Conservation (phyloP, 2,329 filamentous ascomycete species). For the Simplicillium sp. region DNA sequence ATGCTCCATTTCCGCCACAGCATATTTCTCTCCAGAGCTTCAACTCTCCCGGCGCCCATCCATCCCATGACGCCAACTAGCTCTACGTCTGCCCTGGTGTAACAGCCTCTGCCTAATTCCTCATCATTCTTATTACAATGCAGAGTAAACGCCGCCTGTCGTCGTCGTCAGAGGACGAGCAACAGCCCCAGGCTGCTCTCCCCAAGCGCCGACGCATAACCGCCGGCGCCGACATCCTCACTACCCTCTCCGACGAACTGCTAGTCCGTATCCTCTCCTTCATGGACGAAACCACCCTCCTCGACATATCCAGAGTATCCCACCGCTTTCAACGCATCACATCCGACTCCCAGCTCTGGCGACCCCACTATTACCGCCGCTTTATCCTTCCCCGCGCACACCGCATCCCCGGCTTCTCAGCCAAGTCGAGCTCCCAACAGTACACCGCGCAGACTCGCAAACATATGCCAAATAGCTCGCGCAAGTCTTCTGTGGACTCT, state of each 20-base stretch:
- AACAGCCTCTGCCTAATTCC: too few relatives aligned
- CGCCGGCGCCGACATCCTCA: constrained; percentile 47
- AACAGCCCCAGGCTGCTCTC: constrained; percentile 51
- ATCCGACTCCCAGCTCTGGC: constrained; percentile 84
- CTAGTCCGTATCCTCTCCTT: constrained; percentile 74
- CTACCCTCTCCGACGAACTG: constrained; percentile 75
- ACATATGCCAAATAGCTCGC: too few relatives aligned
- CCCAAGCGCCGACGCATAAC: not conserved
- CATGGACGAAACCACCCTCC: constrained; percentile 59
- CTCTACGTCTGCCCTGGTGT: too few relatives aligned
- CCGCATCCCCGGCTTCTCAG: constrained; percentile 57
- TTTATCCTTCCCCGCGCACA: constrained; percentile 78
- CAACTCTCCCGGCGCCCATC: too few relatives aligned
- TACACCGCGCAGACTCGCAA: constrained; percentile 27
- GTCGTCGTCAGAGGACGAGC: not conserved
- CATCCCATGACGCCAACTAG: too few relatives aligned
- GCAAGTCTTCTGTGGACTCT: constrained; percentile 24
- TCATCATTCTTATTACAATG: too few relatives aligned
- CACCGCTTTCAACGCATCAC: constrained; percentile 64
- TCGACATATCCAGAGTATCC: constrained; percentile 57
- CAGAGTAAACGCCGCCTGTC: not conserved
- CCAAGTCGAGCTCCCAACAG: constrained; percentile 24
- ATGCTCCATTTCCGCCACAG: too few relatives aligned
- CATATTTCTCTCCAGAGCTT: too few relatives aligned
- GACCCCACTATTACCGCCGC: constrained; percentile 73